Percentiles rank a stretch among this genome's conserved stretches.
Conservation (phyloP, 352 stramenopile genomes). For the Plasmopara muralis region DNA sequence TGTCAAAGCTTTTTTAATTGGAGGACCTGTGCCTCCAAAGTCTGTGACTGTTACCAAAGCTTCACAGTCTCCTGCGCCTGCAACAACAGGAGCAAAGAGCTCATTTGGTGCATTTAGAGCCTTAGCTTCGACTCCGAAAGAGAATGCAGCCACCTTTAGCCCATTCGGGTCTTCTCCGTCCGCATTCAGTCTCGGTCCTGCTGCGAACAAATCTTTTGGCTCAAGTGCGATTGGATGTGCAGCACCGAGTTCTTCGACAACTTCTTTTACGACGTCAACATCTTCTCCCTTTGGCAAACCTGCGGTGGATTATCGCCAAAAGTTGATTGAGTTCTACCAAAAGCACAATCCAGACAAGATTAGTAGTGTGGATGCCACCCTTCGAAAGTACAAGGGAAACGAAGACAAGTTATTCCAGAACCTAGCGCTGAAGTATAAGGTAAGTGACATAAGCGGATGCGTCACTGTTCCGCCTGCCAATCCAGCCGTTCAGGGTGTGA, state of each 20-base stretch:
- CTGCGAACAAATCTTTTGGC: conserved; percentile 19
- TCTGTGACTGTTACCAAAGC: conserved; percentile 2
- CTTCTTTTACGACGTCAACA: conserved; percentile 4
- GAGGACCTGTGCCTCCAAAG: conserved; percentile 46
- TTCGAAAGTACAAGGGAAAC: conserved; percentile 86
- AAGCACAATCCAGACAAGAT: conserved; percentile 89
- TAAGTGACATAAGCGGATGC: conserved; percentile 15
- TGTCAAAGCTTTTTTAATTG: conserved; percentile 55
- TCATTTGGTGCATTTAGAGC: conserved; percentile 17
- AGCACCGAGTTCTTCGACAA: conserved; percentile 10
- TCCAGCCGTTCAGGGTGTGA: conserved; percentile 32
- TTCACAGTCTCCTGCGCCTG: conserved; percentile 15
- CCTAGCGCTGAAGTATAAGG: conserved; percentile 68
- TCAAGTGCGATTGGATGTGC: conserved; percentile 23
- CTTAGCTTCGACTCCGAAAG: conserved; percentile 16
- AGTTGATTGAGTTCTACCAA: conserved; percentile 87
- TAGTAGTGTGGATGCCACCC: conserved; percentile 74
- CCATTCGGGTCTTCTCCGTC: conserved; percentile 23
- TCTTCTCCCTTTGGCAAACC: conserved; percentile 37
- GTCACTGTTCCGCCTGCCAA: conserved; percentile 17
- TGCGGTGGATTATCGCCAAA: conserved; percentile 48
- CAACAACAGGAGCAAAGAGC: conserved; percentile 15
- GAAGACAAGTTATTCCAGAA: conserved; percentile 76
- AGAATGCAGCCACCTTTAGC: conserved; percentile 9
- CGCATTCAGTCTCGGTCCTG: conserved; percentile 20